Evolutionary conservation across 2,329 filamentous ascomycete genomes (phyloP).

Genomic region (Pseudocercospora crystallina): DNA sequence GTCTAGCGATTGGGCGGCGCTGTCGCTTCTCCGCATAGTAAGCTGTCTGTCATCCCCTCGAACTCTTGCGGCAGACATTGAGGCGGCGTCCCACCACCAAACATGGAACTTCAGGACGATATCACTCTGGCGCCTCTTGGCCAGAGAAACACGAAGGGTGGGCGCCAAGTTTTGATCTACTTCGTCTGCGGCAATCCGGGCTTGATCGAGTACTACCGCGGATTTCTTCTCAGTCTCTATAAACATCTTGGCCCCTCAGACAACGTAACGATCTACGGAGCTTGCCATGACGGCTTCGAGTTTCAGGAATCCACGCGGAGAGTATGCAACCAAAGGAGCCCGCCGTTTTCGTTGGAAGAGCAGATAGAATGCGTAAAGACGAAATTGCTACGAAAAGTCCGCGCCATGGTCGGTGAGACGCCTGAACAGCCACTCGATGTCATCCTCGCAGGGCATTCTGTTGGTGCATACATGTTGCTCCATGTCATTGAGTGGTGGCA

Average conservation of each 20-base stretch:
- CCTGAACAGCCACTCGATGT: conserved; percentile 22
- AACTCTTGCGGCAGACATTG: no score
- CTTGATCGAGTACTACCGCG: conserved; percentile 69
- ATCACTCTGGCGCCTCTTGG: neutral
- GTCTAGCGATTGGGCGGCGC: no score
- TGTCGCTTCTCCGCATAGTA: no score
- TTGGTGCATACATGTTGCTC: conserved; percentile 48
- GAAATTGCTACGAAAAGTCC: conserved; percentile 37
- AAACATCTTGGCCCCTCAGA: conserved; percentile 22
- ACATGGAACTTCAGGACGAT: neutral
- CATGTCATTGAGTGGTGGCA: conserved; percentile 34
- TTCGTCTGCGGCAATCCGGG: conserved; percentile 78
- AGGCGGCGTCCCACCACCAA: no score
- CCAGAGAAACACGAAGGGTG: neutral
- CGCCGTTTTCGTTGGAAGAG: conserved; percentile 20
- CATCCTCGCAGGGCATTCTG: conserved; percentile 48
- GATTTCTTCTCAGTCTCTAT: conserved; percentile 63
- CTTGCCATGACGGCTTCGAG: conserved; percentile 47
- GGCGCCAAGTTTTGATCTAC: conserved; percentile 56
- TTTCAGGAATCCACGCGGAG: conserved; percentile 17
- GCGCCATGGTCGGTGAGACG: neutral
- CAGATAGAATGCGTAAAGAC: conserved; percentile 48
- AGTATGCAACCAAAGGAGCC: neutral
- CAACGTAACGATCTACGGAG: conserved; percentile 39
- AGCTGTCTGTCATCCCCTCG: no score